Conservation (phyloP, 1,284 basidiomycete genomes). For the Rhodotorula glutinis region DNA sequence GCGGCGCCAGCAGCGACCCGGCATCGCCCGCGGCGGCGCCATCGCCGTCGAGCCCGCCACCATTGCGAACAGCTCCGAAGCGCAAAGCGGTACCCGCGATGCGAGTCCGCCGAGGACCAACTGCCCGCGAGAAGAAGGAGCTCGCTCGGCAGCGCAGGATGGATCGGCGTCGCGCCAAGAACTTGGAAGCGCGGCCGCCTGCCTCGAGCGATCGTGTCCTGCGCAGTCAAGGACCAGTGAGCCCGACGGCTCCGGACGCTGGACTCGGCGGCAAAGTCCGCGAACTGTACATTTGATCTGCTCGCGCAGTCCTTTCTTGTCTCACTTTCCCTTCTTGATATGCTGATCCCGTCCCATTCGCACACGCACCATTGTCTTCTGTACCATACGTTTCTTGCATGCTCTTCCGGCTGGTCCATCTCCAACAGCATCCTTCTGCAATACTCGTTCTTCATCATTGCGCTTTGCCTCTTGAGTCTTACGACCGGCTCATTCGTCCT, state of each 20-base stretch:
- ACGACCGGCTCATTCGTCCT: not conserved
- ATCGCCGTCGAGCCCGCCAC: not conserved
- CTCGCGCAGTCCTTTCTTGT: not conserved
- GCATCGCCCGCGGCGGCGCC: not conserved
- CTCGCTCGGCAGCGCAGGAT: conserved; percentile 10
- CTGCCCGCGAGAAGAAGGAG: conserved; percentile 23
- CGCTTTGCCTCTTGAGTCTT: not conserved
- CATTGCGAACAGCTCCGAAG: not conserved
- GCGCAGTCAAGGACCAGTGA: not conserved
- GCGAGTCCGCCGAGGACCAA: conserved; percentile 14
- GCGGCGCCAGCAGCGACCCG: not conserved
- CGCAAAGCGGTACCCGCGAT: not conserved
- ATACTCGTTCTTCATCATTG: not conserved
- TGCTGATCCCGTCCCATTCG: no score
- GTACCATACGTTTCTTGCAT: no score
- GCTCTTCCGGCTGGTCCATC: not conserved
- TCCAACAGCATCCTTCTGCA: not conserved
- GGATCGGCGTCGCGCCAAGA: conserved; percentile 9
- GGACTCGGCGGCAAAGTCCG: conserved; percentile 5
- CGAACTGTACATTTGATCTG: conserved; percentile 27
- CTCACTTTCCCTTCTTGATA: not conserved
- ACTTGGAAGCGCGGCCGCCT: not conserved
- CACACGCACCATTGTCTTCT: no score
- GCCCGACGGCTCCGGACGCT: not conserved
- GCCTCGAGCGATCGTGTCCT: conserved; percentile 1